phyloP scores from a whole-genome alignment of 176 grass and related monocot species.

The Puya raimondii region DNA sequence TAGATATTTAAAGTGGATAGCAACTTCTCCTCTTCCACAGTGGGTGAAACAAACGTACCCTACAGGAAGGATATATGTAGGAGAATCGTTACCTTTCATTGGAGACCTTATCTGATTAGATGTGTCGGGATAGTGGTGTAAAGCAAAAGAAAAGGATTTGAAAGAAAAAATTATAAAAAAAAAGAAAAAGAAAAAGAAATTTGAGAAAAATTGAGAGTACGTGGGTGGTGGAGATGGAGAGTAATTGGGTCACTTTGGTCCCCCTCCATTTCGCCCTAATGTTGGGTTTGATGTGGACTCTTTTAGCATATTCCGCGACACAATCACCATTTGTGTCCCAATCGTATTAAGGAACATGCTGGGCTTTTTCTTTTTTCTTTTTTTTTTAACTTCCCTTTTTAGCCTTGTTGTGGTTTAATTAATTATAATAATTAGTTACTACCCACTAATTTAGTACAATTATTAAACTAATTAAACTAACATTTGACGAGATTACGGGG shows the following conservation, averaged over 20 bases:
- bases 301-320: conserved; percentile 62
- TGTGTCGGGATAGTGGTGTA: conserved; percentile 23
- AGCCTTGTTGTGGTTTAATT: conserved; percentile 1
- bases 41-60: no score
- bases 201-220: neutral
- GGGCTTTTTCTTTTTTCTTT: conserved; percentile 26
- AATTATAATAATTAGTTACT: neutral
- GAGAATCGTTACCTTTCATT: conserved; percentile 6
- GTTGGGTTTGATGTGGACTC: conserved; percentile 80
- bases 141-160: conserved; percentile 7
- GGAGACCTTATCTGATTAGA: conserved; percentile 24
- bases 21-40: no score
- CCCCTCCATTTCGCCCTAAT: conserved; percentile 39
- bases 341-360: conserved; percentile 40
- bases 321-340: conserved; percentile 34
- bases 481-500: neutral
- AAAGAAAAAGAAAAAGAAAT: neutral
- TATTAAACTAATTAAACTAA: neutral
- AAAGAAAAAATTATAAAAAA: neutral
- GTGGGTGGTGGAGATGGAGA: neutral
- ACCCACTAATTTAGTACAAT: neutral
- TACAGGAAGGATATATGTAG: conserved; percentile 12
- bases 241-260: conserved; percentile 4
- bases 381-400: neutral
- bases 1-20: no score